Conservation (phyloP, 2,329 filamentous ascomycete genomes). For the Rhynchosporium graminicola region DNA sequence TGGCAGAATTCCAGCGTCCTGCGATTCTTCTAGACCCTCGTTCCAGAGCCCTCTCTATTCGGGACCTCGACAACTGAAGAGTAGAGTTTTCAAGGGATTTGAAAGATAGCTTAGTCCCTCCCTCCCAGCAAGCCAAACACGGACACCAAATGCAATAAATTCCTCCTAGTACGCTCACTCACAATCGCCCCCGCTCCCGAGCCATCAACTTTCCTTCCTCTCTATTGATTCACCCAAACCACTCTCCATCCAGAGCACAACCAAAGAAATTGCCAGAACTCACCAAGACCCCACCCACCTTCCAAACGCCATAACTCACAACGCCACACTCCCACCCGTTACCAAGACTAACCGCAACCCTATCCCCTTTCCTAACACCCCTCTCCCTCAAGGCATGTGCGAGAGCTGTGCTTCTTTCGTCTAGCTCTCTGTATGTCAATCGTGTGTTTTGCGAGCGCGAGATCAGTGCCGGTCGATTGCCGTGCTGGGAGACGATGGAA, state of each 20-base stretch:
- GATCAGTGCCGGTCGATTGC: slow-evolving; percentile 63
- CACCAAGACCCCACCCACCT: slow-evolving; percentile 87
- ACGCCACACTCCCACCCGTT: slow-evolving; percentile 83
- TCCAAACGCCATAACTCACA: slow-evolving; percentile 87
- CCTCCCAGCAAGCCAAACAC: too few species aligned
- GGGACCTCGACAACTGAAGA: too few species aligned
- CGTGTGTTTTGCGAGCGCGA: slow-evolving; percentile 52
- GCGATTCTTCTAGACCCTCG: too few species aligned
- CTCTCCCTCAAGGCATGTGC: slow-evolving; percentile 68
- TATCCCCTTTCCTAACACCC: slow-evolving; percentile 78
- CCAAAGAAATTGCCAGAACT: slow-evolving; percentile 1
- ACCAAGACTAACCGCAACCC: slow-evolving; percentile 83
- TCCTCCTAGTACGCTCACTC: too few species aligned
- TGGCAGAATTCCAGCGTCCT: too few species aligned
- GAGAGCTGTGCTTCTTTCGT: slow-evolving; percentile 73
- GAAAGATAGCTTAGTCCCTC: too few species aligned
- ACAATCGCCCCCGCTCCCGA: too few species aligned
- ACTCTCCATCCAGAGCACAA: too few species aligned
- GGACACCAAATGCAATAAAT: too few species aligned
- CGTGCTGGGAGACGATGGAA: slow-evolving; percentile 61
- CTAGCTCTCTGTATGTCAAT: slow-evolving; percentile 74
- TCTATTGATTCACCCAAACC: not conserved
- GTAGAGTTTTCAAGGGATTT: too few species aligned
- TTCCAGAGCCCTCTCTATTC: not conserved
- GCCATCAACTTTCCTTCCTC: not conserved